Evolutionary conservation across 768 basidiomycete genomes (phyloP).

Genomic region (Amanita inopinata): DNA sequence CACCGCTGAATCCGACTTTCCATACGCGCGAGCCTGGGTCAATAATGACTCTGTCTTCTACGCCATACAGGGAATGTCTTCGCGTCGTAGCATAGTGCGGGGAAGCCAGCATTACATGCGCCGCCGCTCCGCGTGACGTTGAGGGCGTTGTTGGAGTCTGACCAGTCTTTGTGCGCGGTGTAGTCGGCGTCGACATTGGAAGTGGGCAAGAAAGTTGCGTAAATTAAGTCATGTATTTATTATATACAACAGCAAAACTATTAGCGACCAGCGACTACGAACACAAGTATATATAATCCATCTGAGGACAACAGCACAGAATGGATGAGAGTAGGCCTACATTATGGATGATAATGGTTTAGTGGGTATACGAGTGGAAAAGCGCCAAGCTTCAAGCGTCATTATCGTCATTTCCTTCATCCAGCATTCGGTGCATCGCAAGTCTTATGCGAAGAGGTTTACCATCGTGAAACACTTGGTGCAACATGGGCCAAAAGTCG

Average conservation of each 20-base stretch:
- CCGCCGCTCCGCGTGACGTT: constrained; percentile 36
- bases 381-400: no score
- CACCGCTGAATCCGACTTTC: constrained; percentile 98
- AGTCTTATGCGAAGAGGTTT: background rate
- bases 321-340: no score
- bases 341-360: no score
- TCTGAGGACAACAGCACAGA: no score
- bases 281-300: no score
- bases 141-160: constrained; percentile 45
- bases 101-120: constrained; percentile 50
- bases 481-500: constrained; percentile 3
- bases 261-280: no score
- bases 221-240: background rate
- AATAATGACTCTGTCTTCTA: constrained; percentile 90
- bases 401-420: no score
- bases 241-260: background rate
- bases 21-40: constrained; percentile 91
- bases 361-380: no score
- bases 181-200: constrained; percentile 29
- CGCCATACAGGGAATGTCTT: constrained; percentile 91
- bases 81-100: constrained; percentile 81
- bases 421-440: background rate
- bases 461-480: constrained; percentile 1
- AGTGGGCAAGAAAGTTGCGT: background rate
- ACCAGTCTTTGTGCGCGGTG: constrained; percentile 29